These are phyloP conservation scores for Penicillium sp. DNA, from an alignment of 2,329 filamentous ascomycete species.

Conservation along the genomic window DNA sequence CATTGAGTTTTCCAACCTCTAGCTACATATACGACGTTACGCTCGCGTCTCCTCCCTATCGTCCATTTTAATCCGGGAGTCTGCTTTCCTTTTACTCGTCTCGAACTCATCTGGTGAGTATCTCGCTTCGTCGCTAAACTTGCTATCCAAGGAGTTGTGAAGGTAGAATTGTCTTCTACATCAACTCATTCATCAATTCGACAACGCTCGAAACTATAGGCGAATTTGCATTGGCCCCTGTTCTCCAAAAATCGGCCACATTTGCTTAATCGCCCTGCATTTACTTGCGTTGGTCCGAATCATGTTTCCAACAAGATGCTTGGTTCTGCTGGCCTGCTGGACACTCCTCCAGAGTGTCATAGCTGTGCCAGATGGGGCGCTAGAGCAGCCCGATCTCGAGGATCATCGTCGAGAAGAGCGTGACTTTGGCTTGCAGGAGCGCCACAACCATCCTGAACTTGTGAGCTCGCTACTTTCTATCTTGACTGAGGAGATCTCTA, in stretches of 20 bases:
- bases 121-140: background rate
- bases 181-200: background rate
- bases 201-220: background rate
- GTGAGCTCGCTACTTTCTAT: slow-evolving; percentile 8
- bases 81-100: background rate
- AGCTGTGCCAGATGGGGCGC: slow-evolving; percentile 8
- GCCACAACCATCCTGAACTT: slow-evolving; percentile 4
- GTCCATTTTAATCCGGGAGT: background rate
- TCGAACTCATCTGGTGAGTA: background rate
- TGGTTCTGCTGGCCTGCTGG: slow-evolving; percentile 20
- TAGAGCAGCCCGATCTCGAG: slow-evolving; percentile 3
- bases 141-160: background rate
- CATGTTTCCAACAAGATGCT: slow-evolving; percentile 23
- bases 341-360: slow-evolving; percentile 16
- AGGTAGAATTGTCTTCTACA: background rate
- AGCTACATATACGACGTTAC: slow-evolving; percentile 20
- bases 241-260: background rate
- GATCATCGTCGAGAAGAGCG: background rate
- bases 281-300: background rate
- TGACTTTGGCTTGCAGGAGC: slow-evolving; percentile 2
- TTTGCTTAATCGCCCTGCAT: background rate
- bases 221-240: background rate
- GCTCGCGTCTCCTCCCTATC: background rate
- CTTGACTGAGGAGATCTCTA: slow-evolving; percentile 4
- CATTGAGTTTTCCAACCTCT: background rate